Evolutionary conservation across 345 rosid species (phyloP).

Genomic region (Eucalyptus caleyi): DNA sequence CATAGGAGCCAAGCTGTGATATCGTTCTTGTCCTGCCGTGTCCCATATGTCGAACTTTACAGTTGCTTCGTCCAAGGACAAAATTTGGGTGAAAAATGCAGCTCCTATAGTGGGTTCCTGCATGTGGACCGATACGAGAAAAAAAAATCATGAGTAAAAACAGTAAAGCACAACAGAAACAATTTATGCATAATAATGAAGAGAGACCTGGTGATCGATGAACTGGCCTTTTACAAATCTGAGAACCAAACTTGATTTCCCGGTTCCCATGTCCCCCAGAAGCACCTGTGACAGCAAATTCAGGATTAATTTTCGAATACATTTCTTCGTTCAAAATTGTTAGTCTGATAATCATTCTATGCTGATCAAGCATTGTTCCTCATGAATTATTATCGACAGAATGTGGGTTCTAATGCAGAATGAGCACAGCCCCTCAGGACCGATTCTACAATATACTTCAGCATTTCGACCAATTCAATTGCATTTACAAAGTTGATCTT

Average conservation of each 20-base stretch:
- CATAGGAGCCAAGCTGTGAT: constrained; percentile 73
- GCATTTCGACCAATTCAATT: not conserved
- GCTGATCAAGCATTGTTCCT: not conserved
- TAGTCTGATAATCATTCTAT: not conserved
- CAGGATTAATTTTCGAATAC: not conserved
- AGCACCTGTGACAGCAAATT: not conserved
- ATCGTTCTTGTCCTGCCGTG: constrained; percentile 71
- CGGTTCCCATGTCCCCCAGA: constrained; percentile 16
- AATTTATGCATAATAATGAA: not conserved
- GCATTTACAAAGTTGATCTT: not conserved
- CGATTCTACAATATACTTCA: not conserved
- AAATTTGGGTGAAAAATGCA: constrained; percentile 67
- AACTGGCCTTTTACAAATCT: constrained; percentile 10
- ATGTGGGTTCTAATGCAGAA: not conserved
- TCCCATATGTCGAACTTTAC: constrained; percentile 77
- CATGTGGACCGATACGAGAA: not conserved
- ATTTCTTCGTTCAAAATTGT: not conserved
- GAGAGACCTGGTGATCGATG: constrained; percentile 4
- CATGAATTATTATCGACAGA: not conserved
- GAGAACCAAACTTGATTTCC: constrained; percentile 5
- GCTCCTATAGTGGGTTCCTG: constrained; percentile 73
- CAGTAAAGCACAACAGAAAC: not conserved
- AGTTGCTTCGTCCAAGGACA: constrained; percentile 50
- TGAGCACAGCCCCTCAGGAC: not conserved
- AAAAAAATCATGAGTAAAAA: not conserved